Percentiles rank a stretch among this genome's conserved stretches.
Evolutionary conservation across 1,284 basidiomycete species (phyloP).

Genomic region (Cryptococcus sp.): DNA sequence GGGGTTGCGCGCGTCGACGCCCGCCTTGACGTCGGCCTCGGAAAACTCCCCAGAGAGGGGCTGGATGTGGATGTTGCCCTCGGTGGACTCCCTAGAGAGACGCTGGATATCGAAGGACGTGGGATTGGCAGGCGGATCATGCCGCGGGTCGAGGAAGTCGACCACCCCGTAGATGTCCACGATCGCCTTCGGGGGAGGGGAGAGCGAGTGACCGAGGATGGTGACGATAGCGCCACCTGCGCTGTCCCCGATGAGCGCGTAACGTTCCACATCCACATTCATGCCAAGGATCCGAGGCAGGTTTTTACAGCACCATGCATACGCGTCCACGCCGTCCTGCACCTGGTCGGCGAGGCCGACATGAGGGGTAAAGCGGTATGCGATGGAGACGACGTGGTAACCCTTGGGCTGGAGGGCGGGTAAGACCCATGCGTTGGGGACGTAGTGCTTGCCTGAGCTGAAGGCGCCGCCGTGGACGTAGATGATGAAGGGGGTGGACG

Average conservation of each 20-base stretch:
- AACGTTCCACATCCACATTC: conserved; percentile 17
- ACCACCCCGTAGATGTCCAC: conserved; percentile 13
- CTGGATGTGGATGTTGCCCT: conserved; percentile 18
- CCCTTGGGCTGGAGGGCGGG: conserved; percentile 22
- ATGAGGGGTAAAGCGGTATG: conserved; percentile 31
- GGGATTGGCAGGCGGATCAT: not conserved
- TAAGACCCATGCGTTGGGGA: conserved; percentile 28
- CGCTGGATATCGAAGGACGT: conserved; percentile 6
- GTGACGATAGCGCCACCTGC: conserved; percentile 23
- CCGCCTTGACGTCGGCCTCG: conserved; percentile 22
- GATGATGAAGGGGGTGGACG: conserved; percentile 16
- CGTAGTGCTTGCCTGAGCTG: conserved; percentile 17
- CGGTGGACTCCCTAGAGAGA: conserved; percentile 12
- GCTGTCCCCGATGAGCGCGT: conserved; percentile 26
- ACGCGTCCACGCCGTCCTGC: conserved; percentile 24
- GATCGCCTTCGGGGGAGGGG: conserved; percentile 14
- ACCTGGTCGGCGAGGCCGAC: conserved; percentile 23
- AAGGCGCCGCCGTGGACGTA: conserved; percentile 28
- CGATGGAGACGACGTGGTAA: conserved; percentile 32
- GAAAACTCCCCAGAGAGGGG: conserved; percentile 15
- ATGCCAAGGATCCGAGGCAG: conserved; percentile 6
- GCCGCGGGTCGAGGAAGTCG: conserved; percentile 7
- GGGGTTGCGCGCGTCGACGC: conserved; percentile 10
- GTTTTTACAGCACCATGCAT: conserved; percentile 20
- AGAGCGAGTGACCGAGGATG: conserved; percentile 9